Evolutionary conservation across 106 monocot species (phyloP), one percentile per base, ranked within the genome.

Genomic region (Platanthera guangdongensis): DNA sequence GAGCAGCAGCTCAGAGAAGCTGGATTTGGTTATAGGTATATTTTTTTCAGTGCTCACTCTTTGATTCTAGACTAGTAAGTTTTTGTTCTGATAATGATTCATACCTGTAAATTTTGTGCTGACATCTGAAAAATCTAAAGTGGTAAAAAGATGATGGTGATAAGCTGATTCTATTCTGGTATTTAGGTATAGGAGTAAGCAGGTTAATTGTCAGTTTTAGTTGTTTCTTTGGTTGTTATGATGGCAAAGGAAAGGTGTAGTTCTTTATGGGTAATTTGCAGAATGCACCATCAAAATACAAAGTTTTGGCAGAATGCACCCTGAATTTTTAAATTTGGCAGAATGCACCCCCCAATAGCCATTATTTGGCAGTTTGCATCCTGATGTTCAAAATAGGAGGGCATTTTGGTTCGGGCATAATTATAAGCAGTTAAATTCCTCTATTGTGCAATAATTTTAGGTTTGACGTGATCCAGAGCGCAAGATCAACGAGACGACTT

Each of bases 1-100:
- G 97, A 99, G 85, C 79, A 80, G 74, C 77, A 99, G 80, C 90
- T 99, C 13, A 80, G 97, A 22, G 78, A 88, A 13, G 89, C 97
- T 54, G 92, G 97, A 10, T 99, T 99, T 52, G 97, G 94, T 45
- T 99, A 99, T 79, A 93, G 97, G 97, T 94, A 21, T 54, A 63
- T 8, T 85, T 22, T 57, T 57, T 16, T 50, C 6, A 47, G 0
- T 2, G 21, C 48, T 70, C 32, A 45, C 7, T 25, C 47, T 67
- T 72, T 72, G 72, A 72, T 51, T 70, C 48, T 65, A 68, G 57
- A 52, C 50, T 50, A 11, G 52, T 2, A n/a, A 48, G 70, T 70
- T 67, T 67, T 74, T 21, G 52, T 28, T 50, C 55, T 67, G 30
- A 52, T 59, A 50, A 68, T 73, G 50, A 30, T n/a, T 46, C 14